Evolutionary conservation across 305 asterid species (phyloP), one percentile per base, ranked within the genome.

Genomic region (Ilex paraguariensis): DNA sequence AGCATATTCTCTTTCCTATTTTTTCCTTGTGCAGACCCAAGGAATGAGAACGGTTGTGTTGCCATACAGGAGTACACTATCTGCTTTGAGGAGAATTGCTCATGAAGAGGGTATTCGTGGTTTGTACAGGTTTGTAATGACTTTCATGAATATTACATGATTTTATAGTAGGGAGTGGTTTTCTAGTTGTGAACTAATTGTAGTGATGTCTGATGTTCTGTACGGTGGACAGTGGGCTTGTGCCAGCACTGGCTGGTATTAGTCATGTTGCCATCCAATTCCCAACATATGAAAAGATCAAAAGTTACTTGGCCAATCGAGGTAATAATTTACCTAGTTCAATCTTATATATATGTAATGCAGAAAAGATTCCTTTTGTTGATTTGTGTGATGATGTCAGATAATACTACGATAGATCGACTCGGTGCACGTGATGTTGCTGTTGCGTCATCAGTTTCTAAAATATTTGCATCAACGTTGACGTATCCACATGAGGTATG

Each of bases 241-340:
- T 92, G 73, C 97, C 97, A 32, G 97, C 97, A 70, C 76, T 92
- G 82, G 97, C 93, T 61, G 97, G 98, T 61, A 65, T 89, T 68
- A 92, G 88, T 77, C 97, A 92, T 65, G 97, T 87, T 13, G 97
- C 98, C 17, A 89, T 92, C 75, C 98, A 92, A 54, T 92, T 92
- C 73, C 96, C 98, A 45, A 75, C 88, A 16, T 92, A 92, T 66
- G 98, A 92, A 84, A 81, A 82, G 79, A 85, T 89, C 66, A 91
- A 91, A 70, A 44, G 56, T 56, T 82, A 84, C 83, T 81, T 92
- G 80, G 98, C 98, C 46, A 67, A 77, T 65, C 85, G 69, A 59
- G 90, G 95, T 87, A 72, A 64, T 61, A 59, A 12, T 31, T 31
- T 46, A 16, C 13, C 56, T 63, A 30, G 39, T 14, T 51, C 44